phyloP scores from a whole-genome alignment of 192 early-diverging fungal species.

The Coemansia pectinata region DNA sequence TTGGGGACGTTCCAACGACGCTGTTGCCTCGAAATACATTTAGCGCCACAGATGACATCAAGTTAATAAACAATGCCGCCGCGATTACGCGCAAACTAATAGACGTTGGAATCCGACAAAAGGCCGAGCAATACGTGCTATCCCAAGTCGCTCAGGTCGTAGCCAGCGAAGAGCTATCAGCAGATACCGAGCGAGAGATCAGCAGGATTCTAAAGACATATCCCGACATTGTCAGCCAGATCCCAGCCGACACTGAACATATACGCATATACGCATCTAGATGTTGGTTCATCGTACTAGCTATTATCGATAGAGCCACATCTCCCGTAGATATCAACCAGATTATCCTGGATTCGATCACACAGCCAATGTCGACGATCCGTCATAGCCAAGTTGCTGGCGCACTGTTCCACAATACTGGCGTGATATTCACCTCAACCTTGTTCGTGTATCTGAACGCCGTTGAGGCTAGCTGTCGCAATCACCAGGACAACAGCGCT shows the following conservation, averaged over 20 bases:
- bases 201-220: conserved; percentile 9
- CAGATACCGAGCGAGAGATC: background rate
- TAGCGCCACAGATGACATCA: conserved; percentile 1
- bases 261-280: conserved; percentile 30
- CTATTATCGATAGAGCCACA: conserved; percentile 9
- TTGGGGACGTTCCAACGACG: conserved; percentile 14
- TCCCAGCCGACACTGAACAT: conserved; percentile 14
- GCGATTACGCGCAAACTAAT: conserved; percentile 13
- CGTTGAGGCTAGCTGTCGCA: conserved; percentile 45
- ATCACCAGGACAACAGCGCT: conserved; percentile 11
- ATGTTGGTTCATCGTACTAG: conserved; percentile 22
- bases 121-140: conserved; percentile 16
- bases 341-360: conserved; percentile 19
- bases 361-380: conserved; percentile 36
- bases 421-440: conserved; percentile 12
- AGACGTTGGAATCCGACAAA: background rate
- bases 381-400: conserved; percentile 27
- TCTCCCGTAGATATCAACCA: conserved; percentile 5
- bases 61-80: conserved; percentile 18
- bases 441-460: conserved; percentile 42
- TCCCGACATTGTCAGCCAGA: conserved; percentile 14
- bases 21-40: conserved; percentile 15
- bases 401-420: conserved; percentile 17
- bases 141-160: conserved; percentile 21
- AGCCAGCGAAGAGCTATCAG: background rate